Evolutionary conservation across 306 rosid genomes (phyloP), one percentile per base, ranked within the genome.

Genomic region (Gastrolobium villosum): DNA sequence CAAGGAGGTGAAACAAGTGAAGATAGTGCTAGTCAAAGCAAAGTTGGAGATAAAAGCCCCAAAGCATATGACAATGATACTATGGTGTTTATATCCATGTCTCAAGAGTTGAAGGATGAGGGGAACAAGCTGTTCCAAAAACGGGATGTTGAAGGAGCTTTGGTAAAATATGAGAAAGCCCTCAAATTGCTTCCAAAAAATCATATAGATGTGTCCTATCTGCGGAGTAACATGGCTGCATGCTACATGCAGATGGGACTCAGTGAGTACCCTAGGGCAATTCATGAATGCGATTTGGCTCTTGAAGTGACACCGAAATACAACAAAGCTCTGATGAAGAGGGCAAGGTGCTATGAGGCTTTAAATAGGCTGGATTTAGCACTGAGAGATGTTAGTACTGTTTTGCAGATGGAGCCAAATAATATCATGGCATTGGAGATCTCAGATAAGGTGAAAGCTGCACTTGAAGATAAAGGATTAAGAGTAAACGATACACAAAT

Each of bases 201-300:
- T 79, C 99, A 95, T 81, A 77, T 88, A 48, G 97, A 95, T 74
- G 94, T 92, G 44, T 84, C 98, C 49, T 81, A 91, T 87, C 89
- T 95, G 75, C 85, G 96, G 78, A 92, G 99, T 83, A 89, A 92
- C 82, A 84, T 90, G 86, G 97, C 99, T 1, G 90, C 99, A 0
- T 95, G 99, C 83, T 95, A 88, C 76, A 95, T 95, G 98, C 99
- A 95, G 86, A 87, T 92, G 95, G 99, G 98, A 74, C n/a, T 86
- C 28, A 36, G 88, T 36, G 91, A 89, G 80, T 95, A 89, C 52
- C 99, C 99, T 1, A 86, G 89, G 88, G 99, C 99, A 1, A 83
- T 95, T 60, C 87, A 85, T 44, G 98, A 95, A 77, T 95, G 99
- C 75, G 79, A 89, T 86, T 86, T 92, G 84, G 97, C 97, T 75